phyloP scores from a whole-genome alignment of 768 basidiomycete species.

The Pulveroboletus sp. region DNA sequence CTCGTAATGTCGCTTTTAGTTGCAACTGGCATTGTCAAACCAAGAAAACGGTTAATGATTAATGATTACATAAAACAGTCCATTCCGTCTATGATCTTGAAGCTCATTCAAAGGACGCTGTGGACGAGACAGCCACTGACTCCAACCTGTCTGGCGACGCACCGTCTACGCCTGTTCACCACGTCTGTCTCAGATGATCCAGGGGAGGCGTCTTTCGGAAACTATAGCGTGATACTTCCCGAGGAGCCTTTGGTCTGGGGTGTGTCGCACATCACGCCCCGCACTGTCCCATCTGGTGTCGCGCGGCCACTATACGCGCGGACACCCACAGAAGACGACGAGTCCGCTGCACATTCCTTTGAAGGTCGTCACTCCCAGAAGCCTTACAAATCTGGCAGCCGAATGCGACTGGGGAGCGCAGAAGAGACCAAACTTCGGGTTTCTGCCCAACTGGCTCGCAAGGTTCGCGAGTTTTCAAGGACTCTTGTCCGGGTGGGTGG shows the following conservation, averaged over 20 bases:
- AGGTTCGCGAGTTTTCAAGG: conserved; percentile 51
- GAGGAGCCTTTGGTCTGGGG: conserved; percentile 62
- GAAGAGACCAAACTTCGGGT: conserved; percentile 49
- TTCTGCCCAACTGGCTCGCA: conserved; percentile 52
- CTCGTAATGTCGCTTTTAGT: too few relatives aligned
- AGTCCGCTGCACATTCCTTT: background rate
- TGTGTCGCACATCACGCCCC: conserved; percentile 53
- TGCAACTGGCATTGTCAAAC: too few relatives aligned
- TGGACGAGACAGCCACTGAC: background rate
- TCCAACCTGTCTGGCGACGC: background rate
- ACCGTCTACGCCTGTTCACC: conserved; percentile 5
- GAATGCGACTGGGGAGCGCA: conserved; percentile 47
- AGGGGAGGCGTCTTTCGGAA: conserved; percentile 38
- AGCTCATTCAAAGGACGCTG: background rate
- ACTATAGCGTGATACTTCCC: conserved; percentile 60
- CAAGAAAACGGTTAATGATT: too few relatives aligned
- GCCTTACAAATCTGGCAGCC: conserved; percentile 25
- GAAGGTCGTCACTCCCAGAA: background rate
- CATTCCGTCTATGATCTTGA: conserved; percentile 1
- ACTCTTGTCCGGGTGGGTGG: conserved; percentile 51
- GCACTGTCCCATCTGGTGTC: conserved; percentile 54
- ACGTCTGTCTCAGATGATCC: background rate
- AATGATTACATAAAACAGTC: conserved; percentile 1
- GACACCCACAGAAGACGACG: conserved; percentile 2
- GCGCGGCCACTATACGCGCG: conserved; percentile 48